Base-by-base conservation (phyloP, 1,284 basidiomycete genomes). In the Ceratobasidium sp. region DNA sequence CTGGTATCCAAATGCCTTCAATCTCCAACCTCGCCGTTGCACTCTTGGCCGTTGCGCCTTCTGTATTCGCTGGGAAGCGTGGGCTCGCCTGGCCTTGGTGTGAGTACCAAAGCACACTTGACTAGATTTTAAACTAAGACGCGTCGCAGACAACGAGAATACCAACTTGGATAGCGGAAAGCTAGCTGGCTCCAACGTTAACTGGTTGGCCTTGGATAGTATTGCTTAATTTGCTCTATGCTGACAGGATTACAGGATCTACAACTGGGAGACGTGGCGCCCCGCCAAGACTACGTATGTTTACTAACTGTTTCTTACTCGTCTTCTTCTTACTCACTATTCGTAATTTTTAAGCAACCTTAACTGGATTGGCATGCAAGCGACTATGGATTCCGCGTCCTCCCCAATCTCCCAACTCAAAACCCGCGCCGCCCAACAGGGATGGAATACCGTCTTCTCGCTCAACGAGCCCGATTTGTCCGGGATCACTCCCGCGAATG, bases 391-490 rank as follows among this genome's bases (percentile, higher is more conserved):
- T 24, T 75, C 60, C 8, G 33, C 64, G n/a, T 75, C 73, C 15
- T 66, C 63, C 15, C 73, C 63, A 0, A 60, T 75, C 11, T 45
- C 53, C 41, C 59, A 75, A 53, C 73, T 75, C 47, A 9, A 59
- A 31, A 67, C 53, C 19, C 73, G 64, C 22, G 73, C 73, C 2
- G 73, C 73, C 2, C 66, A 71, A 19, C 66, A 71, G 44, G 66
- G 66, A 4, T 71, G 66, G 66, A 71, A 71, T 44, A 71, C 66
- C 19, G 73, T 75, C 11, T 67, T 75, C 44, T 53, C 63, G 51
- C 63, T 75, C 27, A 75, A 75, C 44, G 73, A 75, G 54, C 63
- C 73, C 19, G 73, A 75, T 50, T 7, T 75, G 44, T 66, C 57
- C 64, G 63, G 73, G 1, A 66, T 74, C 53, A 53, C 51, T 19